Conservation (phyloP, 495 filamentous ascomycete genomes). For the Immersiella caudata region DNA sequence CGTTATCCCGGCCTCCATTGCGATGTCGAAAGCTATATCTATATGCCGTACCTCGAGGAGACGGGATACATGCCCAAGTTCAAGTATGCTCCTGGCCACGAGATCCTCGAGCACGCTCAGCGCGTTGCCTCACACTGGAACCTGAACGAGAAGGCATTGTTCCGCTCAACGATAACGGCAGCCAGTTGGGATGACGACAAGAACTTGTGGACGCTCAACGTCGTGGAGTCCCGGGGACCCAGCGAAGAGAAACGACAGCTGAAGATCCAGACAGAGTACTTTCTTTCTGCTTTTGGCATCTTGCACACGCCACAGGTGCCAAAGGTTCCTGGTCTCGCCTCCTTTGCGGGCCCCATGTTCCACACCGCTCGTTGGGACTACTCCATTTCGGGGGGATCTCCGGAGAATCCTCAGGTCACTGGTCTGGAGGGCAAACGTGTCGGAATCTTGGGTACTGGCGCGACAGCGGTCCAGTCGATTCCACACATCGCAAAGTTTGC, state of each 20-base stretch:
- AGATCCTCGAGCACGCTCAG: slow-evolving; percentile 52
- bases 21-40: slow-evolving; percentile 55
- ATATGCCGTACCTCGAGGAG: slow-evolving; percentile 63
- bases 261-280: slow-evolving; percentile 41
- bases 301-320: slow-evolving; percentile 52
- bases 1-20: slow-evolving; percentile 56
- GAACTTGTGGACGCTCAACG: slow-evolving; percentile 46
- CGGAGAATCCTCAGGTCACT: slow-evolving; percentile 44
- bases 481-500: slow-evolving; percentile 54
- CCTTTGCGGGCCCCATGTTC: slow-evolving; percentile 52
- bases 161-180: slow-evolving; percentile 43
- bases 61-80: slow-evolving; percentile 58
- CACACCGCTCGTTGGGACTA: slow-evolving; percentile 61
- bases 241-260: slow-evolving; percentile 33
- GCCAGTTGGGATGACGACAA: slow-evolving; percentile 48
- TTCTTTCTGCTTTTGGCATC: slow-evolving; percentile 43
- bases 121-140: slow-evolving; percentile 46
- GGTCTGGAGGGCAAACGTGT: slow-evolving; percentile 55
- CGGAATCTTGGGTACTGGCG: slow-evolving; percentile 58
- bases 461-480: slow-evolving; percentile 57
- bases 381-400: slow-evolving; percentile 54
- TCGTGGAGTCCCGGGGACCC: slow-evolving; percentile 42
- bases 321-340: slow-evolving; percentile 45
- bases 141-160: slow-evolving; percentile 51
- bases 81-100: slow-evolving; percentile 48